phyloP scores from a whole-genome alignment of 139 green algal genomes.

The Pleodorina starrii region DNA sequence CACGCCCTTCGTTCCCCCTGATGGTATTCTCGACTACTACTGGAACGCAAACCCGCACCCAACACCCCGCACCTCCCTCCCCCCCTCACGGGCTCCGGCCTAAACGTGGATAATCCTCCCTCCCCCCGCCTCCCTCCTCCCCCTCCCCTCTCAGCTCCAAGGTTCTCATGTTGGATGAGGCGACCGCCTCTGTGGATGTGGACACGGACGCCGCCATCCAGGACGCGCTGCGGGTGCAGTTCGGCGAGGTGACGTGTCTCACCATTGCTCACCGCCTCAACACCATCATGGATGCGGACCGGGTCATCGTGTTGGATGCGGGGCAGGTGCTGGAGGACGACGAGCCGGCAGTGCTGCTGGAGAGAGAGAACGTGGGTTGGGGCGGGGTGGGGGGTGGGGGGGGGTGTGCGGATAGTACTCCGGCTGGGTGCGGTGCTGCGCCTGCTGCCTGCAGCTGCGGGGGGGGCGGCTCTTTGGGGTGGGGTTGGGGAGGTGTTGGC shows the following conservation, averaged over 20 bases:
- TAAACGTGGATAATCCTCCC: no score
- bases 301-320: conserved; percentile 67
- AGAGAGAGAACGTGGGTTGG: conserved; percentile 33
- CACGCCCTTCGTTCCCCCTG: no score
- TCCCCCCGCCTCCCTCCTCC: background rate
- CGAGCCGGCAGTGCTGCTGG: conserved; percentile 61
- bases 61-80: no score
- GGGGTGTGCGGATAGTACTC: no score
- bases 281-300: conserved; percentile 79
- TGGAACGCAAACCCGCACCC: no score
- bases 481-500: no score
- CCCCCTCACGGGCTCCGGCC: no score
- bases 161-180: conserved; percentile 95
- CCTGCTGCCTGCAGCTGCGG: no score
- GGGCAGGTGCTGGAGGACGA: conserved; percentile 63
- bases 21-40: no score
- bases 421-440: no score
- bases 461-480: no score
- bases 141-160: conserved; percentile 48
- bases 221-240: conserved; percentile 86
- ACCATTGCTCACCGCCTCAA: conserved; percentile 91
- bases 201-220: conserved; percentile 84
- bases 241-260: conserved; percentile 87
- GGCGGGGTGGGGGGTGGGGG: background rate
- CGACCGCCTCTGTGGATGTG: conserved; percentile 91